Evolutionary conservation across 306 rosid genomes (phyloP), one percentile per base, ranked within the genome.

Genomic region (Malus domestica): DNA sequence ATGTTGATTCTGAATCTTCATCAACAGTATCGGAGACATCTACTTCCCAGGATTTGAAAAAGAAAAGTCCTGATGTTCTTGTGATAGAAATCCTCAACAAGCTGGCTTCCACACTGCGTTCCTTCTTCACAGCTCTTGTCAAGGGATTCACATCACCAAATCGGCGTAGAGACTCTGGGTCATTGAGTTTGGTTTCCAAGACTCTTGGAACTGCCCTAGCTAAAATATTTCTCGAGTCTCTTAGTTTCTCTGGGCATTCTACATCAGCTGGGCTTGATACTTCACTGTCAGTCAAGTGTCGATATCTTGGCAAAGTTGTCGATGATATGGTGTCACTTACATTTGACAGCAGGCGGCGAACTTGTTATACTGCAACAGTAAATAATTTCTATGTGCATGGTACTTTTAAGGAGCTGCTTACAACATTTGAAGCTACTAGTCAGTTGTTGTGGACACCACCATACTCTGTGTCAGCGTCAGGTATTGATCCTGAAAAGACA

Each of bases 361-460:
- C 94, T 85, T 96, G 98, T 79, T 86, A 89, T 84, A 74, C 89
- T 74, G 88, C 91, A 38, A 92, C 93, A 91, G 85, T 96, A 61
- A 96, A 96, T 81, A 84, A 93, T 81, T 96, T 96, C 77, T 96
- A 96, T 89, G 99, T 89, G 72, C 92, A 93, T 49, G 98, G 97
- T 71, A 90, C 98, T 67, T 90, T 96, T 83, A 92, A 90, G 85
- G 98, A 92, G 84, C 81, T 96, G 59, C 89, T 96, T 54, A 90
- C 93, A 69, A 96, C 99, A 64, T 96, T 90, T 78, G 96, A 90
- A 84, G 99, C 99, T 85, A 96, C 99, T 70, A 92, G 99, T 87
- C 99, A 96, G 75, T 79, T 96, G 83, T 86, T 96, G 68, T 96
- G 98, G 98, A 90, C 96, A 16, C 79, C 83, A 76, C 96, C 98